These are phyloP conservation scores for Anthracocystis setariae DNA, from an alignment of 1,284 basidiomycete species.

Conservation along the genomic window DNA sequence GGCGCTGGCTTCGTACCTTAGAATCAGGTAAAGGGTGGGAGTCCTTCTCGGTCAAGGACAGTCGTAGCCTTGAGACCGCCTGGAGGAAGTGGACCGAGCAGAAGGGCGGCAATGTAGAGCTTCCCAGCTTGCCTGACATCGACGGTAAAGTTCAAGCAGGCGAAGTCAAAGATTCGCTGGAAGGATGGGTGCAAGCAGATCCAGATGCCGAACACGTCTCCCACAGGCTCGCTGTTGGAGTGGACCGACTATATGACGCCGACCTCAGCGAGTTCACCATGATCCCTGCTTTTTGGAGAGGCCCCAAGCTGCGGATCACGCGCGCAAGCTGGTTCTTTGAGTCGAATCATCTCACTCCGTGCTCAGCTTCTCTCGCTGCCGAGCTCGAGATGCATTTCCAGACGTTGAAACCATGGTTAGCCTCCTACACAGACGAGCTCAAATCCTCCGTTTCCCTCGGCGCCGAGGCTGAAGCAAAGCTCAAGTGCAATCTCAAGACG, in stretches of 20 bases:
- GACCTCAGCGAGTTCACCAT: constrained; percentile 44
- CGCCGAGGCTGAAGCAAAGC: constrained; percentile 71
- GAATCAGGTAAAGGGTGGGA: constrained; percentile 41
- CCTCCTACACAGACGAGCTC: constrained; percentile 71
- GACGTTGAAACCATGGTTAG: constrained; percentile 64
- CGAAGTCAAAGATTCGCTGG: constrained; percentile 25
- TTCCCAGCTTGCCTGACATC: constrained; percentile 24
- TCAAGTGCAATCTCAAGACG: constrained; percentile 69
- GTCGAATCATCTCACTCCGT: constrained; percentile 68
- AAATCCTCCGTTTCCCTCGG: constrained; percentile 70
- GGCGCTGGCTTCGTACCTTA: constrained; percentile 32
- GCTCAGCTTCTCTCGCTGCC: constrained; percentile 70
- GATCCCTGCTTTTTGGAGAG: constrained; percentile 72
- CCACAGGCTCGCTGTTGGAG: constrained; percentile 49
- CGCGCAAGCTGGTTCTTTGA: constrained; percentile 72
- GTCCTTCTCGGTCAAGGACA: constrained; percentile 41
- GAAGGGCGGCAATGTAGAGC: constrained; percentile 36
- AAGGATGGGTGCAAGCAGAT: constrained; percentile 34
- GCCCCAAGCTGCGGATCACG: constrained; percentile 70
- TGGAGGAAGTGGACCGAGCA: constrained; percentile 39
- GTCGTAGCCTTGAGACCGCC: constrained; percentile 35
- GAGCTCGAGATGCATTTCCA: constrained; percentile 69
- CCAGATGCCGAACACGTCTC: constrained; percentile 27
- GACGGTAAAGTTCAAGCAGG: constrained; percentile 43
- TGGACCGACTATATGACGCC: constrained; percentile 56